These are phyloP conservation scores for Saccharomycopsis schoenii DNA, from an alignment of 805 yeast species.

Conservation along the genomic window DNA sequence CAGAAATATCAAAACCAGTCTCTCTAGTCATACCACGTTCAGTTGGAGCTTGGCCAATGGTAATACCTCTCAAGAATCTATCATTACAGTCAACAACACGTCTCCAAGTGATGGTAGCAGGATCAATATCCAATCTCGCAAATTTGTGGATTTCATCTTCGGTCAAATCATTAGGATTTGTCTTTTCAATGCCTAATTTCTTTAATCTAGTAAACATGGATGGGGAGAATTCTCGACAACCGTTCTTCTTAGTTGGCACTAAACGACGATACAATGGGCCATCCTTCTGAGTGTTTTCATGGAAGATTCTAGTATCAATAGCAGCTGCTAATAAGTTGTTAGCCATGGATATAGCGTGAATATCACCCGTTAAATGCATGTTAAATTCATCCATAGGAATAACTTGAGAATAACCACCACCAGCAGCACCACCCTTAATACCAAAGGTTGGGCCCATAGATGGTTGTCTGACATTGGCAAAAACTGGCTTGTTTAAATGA, in stretches of 20 bases:
- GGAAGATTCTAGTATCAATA: conserved; percentile 78
- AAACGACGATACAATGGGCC: conserved; percentile 64
- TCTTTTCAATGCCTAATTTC: conserved; percentile 59
- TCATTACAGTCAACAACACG: conserved; percentile 82
- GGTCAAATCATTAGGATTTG: conserved; percentile 64
- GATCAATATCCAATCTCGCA: conserved; percentile 67
- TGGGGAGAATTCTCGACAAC: conserved; percentile 53
- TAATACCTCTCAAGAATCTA: conserved; percentile 67
- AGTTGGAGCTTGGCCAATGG: conserved; percentile 74
- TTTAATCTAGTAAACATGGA: conserved; percentile 59
- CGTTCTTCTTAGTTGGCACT: conserved; percentile 60
- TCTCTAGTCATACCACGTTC: conserved; percentile 64
- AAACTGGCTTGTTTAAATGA: conserved; percentile 54
- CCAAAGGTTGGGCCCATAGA: conserved; percentile 88
- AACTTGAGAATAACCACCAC: conserved; percentile 82
- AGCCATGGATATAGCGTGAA: conserved; percentile 77
- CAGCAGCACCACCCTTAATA: conserved; percentile 86
- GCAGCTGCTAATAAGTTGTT: conserved; percentile 78
- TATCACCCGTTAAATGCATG: conserved; percentile 80
- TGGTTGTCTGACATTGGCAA: conserved; percentile 81
- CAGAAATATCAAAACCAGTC: conserved; percentile 78
- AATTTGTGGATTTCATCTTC: conserved; percentile 55
- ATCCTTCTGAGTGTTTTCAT: conserved; percentile 65
- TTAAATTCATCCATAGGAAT: conserved; percentile 86
- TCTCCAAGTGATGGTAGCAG: conserved; percentile 71